Base-by-base conservation (phyloP, 1,139 yeast genomes). In the Debaryomyces nepalensis region DNA sequence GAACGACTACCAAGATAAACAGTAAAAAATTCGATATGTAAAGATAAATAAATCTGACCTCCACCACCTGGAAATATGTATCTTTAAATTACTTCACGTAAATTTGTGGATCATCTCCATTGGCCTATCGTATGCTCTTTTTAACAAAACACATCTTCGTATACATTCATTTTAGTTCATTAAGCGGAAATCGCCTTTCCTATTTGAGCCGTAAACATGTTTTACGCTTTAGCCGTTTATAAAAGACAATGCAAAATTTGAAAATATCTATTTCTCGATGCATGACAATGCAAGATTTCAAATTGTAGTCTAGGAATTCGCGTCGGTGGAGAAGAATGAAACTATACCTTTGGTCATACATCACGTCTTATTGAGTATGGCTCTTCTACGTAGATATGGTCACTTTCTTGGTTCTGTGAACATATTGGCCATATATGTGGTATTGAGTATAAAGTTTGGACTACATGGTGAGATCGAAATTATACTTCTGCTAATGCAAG, bases 141-240 rank as follows among this genome's bases (percentile, higher is more conserved):
- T 16, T 4, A 9, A 18, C 34, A 19, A 31, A 12, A 11, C 26
- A 20, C n/a, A n/a, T 15, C 2, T 12, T 30, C 23, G 33, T 30
- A 30, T 18, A 18, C 16, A 10, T 31, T n/a, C 24, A 20, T 19
- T 18, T 31, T 31, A 4, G 8, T 11, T 11, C 18, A 5, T n/a
- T 11, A 21, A 31, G 9, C 18, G 34, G 34, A 31, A 31, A 21
- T 31, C 15, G 3, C 4, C 18, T 31, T 31, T 31, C 34, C 34
- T 20, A 24, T 34, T 34, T 10, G 16, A 19, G 37, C 15, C n/a
- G 8, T 10, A 26, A n/a, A n/a, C 20, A 24, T 12, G n/a, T 24
- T 34, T 24, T 34, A 16, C 30, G 22, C 12, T 7, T n/a, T 34
- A 34, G 37, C 37, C 30, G 37, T 34, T 34, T n/a, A 10, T 6